Conservation (phyloP, 257 asterid genomes). For the Thymus quinquecostatus region DNA sequence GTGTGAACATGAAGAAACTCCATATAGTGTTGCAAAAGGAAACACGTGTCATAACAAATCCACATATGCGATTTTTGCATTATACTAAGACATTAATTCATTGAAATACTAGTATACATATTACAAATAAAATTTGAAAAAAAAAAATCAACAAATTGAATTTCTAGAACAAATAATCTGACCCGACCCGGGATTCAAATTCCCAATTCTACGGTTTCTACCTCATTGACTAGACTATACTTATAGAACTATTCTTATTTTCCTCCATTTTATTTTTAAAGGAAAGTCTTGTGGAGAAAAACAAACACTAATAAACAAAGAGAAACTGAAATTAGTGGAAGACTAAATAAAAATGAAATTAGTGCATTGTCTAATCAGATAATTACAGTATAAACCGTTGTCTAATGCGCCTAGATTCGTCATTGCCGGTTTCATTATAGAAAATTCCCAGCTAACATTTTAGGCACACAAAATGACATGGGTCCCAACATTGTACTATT, state of each 20-base stretch:
- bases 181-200: too few species aligned
- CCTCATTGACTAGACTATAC: not conserved
- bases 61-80: too few species aligned
- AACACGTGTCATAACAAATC: not conserved
- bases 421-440: constrained; percentile 31
- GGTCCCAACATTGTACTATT: constrained; percentile 23
- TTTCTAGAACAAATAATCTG: too few species aligned
- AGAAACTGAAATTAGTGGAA: constrained; percentile 18
- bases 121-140: too few species aligned
- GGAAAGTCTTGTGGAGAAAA: not conserved
- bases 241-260: not conserved
- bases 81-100: too few species aligned
- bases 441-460: constrained; percentile 9
- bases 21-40: constrained; percentile 13
- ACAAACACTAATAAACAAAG: not conserved
- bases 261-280: not conserved
- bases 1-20: constrained; percentile 25
- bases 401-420: constrained; percentile 20
- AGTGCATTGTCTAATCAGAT: constrained; percentile 18
- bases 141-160: too few species aligned
- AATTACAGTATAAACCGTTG: not conserved
- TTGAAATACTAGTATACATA: too few species aligned
- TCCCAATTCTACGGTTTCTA: too few species aligned
- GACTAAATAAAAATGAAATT: constrained; percentile 13
- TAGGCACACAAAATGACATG: not conserved